Base-by-base conservation (phyloP, 257 asterid species). In the Solanum sparsipilum region DNA sequence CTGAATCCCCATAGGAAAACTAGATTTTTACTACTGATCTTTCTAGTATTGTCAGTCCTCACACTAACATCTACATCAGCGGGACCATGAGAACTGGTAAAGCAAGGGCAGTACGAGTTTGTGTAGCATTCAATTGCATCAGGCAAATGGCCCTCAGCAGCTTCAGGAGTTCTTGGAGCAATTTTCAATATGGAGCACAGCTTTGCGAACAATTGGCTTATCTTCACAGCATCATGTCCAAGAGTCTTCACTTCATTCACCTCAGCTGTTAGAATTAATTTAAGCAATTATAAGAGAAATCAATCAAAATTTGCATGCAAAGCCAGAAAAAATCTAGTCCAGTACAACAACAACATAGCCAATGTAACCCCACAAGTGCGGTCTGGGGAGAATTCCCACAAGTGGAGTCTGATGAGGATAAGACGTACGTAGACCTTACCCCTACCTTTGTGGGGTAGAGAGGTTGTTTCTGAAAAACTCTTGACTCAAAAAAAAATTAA, bases 1-100 rank as follows among this genome's bases (percentile, higher is more conserved):
- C 87, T 88, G 31, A 95, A 95, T 34, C 99, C 98, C 98, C 98
- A 95, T 79, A 97, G 83, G 93, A 95, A 92, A 16, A 94, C 94
- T 87, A 95, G 86, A 89, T 91, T 92, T 56, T 88, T 84, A 27
- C 68, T 89, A 88, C 95, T 89, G 83, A 94, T 91, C n/a, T 87
- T 91, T 86, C 92, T 87, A 23, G 88, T 84, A 81, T 86, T 88
- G 56, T 93, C 91, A 29, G 91, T 92, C 91, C 93, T 89, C 79
- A 94, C 91, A 87, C 91, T 90, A 70, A 91, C 93, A 76, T 92
- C 93, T 56, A 91, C 94, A 31, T 87, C 89, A 23, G 56, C 84
- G 63, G 92, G 88, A 70, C 92, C 93, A 83, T 85, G 89, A 71
- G 86, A 87, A 85, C 86, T 89, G 74, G 87, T 82, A n/a, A 91